These are phyloP conservation scores for Aspergillus glaucus DNA, from an alignment of 2,329 filamentous ascomycete species.

Conservation along the genomic window DNA sequence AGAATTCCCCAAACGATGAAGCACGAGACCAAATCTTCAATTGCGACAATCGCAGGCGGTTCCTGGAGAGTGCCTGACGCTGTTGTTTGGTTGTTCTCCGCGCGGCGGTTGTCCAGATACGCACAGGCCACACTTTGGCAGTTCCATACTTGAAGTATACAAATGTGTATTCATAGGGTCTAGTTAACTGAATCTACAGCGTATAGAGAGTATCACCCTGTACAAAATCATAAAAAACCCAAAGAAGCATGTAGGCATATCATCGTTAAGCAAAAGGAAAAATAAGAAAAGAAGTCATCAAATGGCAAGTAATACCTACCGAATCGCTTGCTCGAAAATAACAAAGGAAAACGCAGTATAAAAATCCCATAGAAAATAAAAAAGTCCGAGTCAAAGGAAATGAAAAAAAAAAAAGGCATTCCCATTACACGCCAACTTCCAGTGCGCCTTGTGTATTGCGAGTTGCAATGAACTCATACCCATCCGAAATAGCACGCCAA, in stretches of 20 bases:
- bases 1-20: background rate
- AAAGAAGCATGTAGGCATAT: conserved; percentile 23
- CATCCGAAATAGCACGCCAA: conserved; percentile 33
- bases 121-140: conserved; percentile 11
- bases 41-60: background rate
- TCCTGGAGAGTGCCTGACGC: background rate
- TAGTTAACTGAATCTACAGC: background rate
- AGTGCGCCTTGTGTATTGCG: conserved; percentile 29
- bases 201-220: conserved; percentile 2
- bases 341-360: conserved; percentile 7
- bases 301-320: conserved; percentile 12
- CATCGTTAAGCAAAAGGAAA: conserved; percentile 26
- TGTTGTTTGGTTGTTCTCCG: background rate
- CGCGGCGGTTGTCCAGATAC: conserved; percentile 1
- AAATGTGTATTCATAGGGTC: background rate
- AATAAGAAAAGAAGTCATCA: conserved; percentile 6
- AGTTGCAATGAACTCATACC: conserved; percentile 33
- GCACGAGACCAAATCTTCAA: background rate
- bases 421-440: conserved; percentile 23
- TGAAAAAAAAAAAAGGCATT: conserved; percentile 8
- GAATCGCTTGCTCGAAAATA: conserved; percentile 15
- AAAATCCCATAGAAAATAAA: background rate
- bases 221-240: conserved; percentile 3
- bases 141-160: background rate
- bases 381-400: background rate